Percentiles rank a stretch among this genome's conserved stretches.
Evolutionary conservation across 305 asterid genomes (phyloP).

Genomic region (Salvia sclarea): DNA sequence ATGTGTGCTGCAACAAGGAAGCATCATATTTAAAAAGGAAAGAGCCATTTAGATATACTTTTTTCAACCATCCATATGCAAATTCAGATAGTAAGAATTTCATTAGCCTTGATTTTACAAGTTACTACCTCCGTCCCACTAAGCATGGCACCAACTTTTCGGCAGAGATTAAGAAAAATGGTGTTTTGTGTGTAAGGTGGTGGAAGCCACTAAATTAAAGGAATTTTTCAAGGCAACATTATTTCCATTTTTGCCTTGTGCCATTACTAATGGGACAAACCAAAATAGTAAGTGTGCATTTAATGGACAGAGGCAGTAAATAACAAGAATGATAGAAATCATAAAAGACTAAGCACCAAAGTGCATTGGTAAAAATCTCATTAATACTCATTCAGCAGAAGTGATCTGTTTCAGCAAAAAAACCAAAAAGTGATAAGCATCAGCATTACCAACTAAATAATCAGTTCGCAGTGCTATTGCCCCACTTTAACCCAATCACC

Average conservation of each 20-base stretch:
- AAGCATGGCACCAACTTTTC: no score
- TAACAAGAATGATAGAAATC: background rate
- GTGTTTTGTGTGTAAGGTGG: no score
- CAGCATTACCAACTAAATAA: background rate
- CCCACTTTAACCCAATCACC: slow-evolving; percentile 4
- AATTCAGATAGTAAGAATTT: no score
- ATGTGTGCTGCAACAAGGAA: slow-evolving; percentile 74
- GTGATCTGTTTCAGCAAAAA: background rate
- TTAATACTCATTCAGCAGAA: slow-evolving; percentile 4
- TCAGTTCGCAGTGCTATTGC: background rate
- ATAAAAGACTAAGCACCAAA: slow-evolving; percentile 8
- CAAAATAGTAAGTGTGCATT: no score
- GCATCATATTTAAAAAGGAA: slow-evolving; percentile 15
- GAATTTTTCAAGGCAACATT: no score
- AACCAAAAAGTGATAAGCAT: background rate
- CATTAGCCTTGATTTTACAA: no score
- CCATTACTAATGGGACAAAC: no score
- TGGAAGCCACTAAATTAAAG: no score
- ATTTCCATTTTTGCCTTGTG: no score
- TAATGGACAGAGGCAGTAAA: no score
- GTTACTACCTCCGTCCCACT: no score
- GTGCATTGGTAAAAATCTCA: slow-evolving; percentile 15
- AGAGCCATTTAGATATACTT: slow-evolving; percentile 14
- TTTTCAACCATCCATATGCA: background rate
- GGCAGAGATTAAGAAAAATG: no score